A percentile compares a stretch with the other conserved stretches of the same genome.
Conservation (phyloP, 805 yeast species). For the Clavispora asparagi region DNA sequence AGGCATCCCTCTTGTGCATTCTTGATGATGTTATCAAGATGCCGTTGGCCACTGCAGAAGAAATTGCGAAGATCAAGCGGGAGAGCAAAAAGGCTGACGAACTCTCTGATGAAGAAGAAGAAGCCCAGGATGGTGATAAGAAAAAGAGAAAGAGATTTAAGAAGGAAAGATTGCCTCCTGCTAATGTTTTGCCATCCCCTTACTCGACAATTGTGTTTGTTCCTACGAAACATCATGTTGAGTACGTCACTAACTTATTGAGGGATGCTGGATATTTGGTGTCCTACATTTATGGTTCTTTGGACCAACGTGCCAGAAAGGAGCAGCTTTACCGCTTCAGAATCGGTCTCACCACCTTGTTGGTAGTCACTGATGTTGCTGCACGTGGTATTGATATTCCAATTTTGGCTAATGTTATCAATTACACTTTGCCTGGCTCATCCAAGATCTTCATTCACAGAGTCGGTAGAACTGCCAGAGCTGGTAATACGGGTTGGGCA, state of each 20-base stretch:
- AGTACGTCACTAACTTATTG: constrained; percentile 69
- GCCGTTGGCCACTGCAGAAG: constrained; percentile 73
- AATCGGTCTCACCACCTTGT: constrained; percentile 73
- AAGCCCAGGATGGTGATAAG: constrained; percentile 20
- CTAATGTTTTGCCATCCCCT: constrained; percentile 78
- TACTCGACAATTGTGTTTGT: constrained; percentile 89
- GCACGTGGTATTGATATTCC: constrained; percentile 99
- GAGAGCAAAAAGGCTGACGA: constrained; percentile 52
- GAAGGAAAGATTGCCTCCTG: constrained; percentile 64
- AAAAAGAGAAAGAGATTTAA: constrained; percentile 36
- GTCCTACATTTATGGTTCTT: constrained; percentile 87
- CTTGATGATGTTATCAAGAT: constrained; percentile 80
- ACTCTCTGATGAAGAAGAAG: constrained; percentile 28
- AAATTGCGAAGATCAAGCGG: constrained; percentile 47
- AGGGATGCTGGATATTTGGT: constrained; percentile 78
- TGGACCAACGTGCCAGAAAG: constrained; percentile 92
- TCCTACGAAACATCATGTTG: constrained; percentile 98
- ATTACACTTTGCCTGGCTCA: constrained; percentile 84
- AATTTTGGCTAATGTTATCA: constrained; percentile 88
- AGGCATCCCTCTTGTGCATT: constrained; percentile 73
- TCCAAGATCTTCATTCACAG: constrained; percentile 94
- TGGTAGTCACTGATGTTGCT: constrained; percentile 97
- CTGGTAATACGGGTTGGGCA: constrained; percentile 98
- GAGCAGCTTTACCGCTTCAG: constrained; percentile 83
- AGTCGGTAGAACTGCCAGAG: constrained; percentile 99